Evolutionary conservation across 2,329 filamentous ascomycete species (phyloP).

Genomic region (Malbranchea zuffiana): DNA sequence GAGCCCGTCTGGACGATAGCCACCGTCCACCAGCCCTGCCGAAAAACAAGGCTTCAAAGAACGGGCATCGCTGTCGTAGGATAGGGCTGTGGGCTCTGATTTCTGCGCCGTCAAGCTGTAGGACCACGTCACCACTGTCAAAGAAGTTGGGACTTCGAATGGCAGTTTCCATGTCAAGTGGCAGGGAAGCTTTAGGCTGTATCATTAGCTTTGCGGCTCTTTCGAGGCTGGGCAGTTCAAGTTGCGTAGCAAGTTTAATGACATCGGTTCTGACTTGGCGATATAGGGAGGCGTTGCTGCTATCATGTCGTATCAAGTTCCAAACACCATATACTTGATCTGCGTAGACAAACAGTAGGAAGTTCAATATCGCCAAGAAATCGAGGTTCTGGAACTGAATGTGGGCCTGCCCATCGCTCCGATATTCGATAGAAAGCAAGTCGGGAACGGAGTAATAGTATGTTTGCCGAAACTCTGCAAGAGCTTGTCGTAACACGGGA

Average conservation of each 20-base stretch:
- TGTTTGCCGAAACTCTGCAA: constrained; percentile 47
- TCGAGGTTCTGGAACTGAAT: constrained; percentile 63
- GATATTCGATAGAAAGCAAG: constrained; percentile 46
- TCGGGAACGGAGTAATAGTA: constrained; percentile 51
- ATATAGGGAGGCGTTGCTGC: constrained; percentile 58
- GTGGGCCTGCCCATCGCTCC: constrained; percentile 41
- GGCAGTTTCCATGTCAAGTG: constrained; percentile 59
- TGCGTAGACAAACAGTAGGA: constrained; percentile 70
- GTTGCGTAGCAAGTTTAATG: constrained; percentile 67
- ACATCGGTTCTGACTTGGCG: constrained; percentile 71
- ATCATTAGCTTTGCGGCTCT: constrained; percentile 65
- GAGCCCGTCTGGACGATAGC: constrained; percentile 54
- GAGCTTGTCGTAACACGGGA: constrained; percentile 50
- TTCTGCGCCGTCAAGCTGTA: constrained; percentile 64
- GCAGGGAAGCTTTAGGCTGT: constrained; percentile 51
- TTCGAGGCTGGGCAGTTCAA: constrained; percentile 64
- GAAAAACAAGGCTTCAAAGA: constrained; percentile 81
- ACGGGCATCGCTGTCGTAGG: constrained; percentile 74
- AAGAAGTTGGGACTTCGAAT: constrained; percentile 61
- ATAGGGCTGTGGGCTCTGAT: constrained; percentile 65
- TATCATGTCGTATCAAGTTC: constrained; percentile 61
- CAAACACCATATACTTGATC: constrained; percentile 75
- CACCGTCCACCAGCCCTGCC: constrained; percentile 79
- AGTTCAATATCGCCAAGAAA: constrained; percentile 65
- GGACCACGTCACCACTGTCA: constrained; percentile 63